Base-by-base conservation (phyloP, 129 eudicot species). In the Rutidosis leptorrhynchoides region DNA sequence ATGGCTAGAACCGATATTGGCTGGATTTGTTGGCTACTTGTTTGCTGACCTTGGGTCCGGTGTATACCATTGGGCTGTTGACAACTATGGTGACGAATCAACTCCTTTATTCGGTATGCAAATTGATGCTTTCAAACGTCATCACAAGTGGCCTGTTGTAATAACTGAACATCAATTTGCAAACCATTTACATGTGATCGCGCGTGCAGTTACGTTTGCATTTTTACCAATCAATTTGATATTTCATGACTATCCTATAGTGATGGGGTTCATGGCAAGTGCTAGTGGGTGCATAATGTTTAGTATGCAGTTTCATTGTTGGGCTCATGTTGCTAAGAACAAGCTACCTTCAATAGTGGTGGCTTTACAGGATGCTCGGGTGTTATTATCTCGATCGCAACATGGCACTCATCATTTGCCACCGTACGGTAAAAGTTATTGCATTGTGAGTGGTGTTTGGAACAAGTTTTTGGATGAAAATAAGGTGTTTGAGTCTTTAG, bases 371-470 rank as follows among this genome's bases (percentile, higher is more conserved):
- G 90, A 81, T 27, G 69, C 65, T 14, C 87, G 94, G 2, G 61
- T 89, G 15, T 65, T 85, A n/a, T 73, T 89, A 49, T 81, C 94
- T 2, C 80, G 84, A 61, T 45, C 78, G 23, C 87, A 74, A 67
- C 94, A 85, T 46, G 83, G 78, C 2, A 81, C 73, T 3, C 96
- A 89, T 63, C 96, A 89, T 65, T 81, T 81, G 32, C 61, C 77
- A 27, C 96, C 96, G 24, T 81, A 73, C 27, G 72, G 81, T 77
- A 71, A 64, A 35, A 83, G 77, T 64, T 89, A 85, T 51, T 85
- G 96, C 74, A 85, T 89, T 8, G 87, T 89, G 27, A 89, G 85
- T 45, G 96, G 96, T 32, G 62, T 76, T 19, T 89, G 96, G 90
- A 89, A 89, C 21, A 74, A 65, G 69, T 11, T 71, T 14, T 65